These are phyloP conservation scores for Ilyonectria mors-panacis DNA, from an alignment of 2,329 filamentous ascomycete genomes.

Conservation along the genomic window DNA sequence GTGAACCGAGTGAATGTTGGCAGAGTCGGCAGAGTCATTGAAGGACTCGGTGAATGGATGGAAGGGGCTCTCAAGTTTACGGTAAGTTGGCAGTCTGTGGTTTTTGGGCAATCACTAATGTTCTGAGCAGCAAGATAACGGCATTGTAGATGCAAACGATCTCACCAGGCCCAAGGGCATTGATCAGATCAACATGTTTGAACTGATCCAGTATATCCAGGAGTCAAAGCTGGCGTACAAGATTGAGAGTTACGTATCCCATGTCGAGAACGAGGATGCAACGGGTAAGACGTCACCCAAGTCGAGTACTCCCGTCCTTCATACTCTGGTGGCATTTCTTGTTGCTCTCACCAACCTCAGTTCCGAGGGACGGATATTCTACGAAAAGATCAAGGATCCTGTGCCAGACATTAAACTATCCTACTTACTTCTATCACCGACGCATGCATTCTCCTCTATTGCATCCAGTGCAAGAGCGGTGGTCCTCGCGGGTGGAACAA, in stretches of 20 bases:
- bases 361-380: constrained; percentile 77
- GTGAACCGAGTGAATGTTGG: constrained; percentile 93
- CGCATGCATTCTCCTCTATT: constrained; percentile 90
- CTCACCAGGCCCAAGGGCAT: constrained; percentile 88
- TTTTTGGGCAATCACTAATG: constrained; percentile 12
- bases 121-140: constrained; percentile 64
- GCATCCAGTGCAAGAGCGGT: constrained; percentile 88
- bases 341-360: constrained; percentile 89
- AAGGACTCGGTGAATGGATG: constrained; percentile 81
- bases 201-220: constrained; percentile 88
- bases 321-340: constrained; percentile 75
- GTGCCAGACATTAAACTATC: constrained; percentile 73
- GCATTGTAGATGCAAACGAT: constrained; percentile 77
- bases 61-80: constrained; percentile 65
- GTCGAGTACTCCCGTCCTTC: constrained; percentile 65
- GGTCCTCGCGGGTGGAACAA: constrained; percentile 93
- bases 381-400: constrained; percentile 61
- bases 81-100: constrained; percentile 52
- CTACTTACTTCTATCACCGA: constrained; percentile 92
- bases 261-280: constrained; percentile 67
- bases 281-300: constrained; percentile 40
- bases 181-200: constrained; percentile 95
- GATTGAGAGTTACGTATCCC: constrained; percentile 87
- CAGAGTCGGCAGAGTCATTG: constrained; percentile 86
- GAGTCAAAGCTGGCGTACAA: constrained; percentile 95